Evolutionary conservation across 73 alveolate genomes (phyloP), one percentile per base, ranked within the genome.

Genomic region (Paramecium sonneborni): DNA sequence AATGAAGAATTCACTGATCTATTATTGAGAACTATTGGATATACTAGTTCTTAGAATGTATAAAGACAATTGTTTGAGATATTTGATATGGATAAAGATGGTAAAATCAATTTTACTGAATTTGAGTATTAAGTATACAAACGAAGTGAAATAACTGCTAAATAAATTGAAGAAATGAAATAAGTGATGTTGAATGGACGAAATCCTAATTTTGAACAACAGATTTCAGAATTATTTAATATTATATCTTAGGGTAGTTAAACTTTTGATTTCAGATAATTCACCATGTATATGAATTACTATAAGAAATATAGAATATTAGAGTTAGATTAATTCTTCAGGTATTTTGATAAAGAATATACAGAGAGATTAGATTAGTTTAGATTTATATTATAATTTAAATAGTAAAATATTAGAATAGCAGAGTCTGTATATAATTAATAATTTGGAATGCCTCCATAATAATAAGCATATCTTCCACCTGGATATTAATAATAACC

Each of bases 71-170:
- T 79, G 28, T 79, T 79, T 24, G 41, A 79, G 10, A 79, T 79
- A 3, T 79, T 79, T 79, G 90, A 79, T 79, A 79, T 79, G 90
- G 90, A 79, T 46, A 38, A 46, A 8, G 72, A 79, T 79, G 90
- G 90, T 23, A 41, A 79, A 44, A 79, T 79, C 15, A 79, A 38
- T 6, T 79, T 43, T 79, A 44, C 72, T n/a, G 90, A 79, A 79
- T 79, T 79, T 6, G 90, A 79, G 30, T 79, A 79, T 79, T 14
- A 79, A 20, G 90, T 79, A 5, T 79, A 79, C 41, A 79, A 79
- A 44, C 14, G 90, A 3, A 20, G 23, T 21, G 76, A 79, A 79
- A 10, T 79, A 24, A 21, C 44, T 20, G 21, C 14, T 6, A 1
- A 39, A 23, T 5, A 79, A 79, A 79, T 79, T 12, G 69, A 79